Percentiles rank a stretch among this genome's conserved stretches.
These are phyloP conservation scores for Cryptosporidium bovis DNA, from an alignment of 169 alveolate species.

Conservation along the genomic window DNA sequence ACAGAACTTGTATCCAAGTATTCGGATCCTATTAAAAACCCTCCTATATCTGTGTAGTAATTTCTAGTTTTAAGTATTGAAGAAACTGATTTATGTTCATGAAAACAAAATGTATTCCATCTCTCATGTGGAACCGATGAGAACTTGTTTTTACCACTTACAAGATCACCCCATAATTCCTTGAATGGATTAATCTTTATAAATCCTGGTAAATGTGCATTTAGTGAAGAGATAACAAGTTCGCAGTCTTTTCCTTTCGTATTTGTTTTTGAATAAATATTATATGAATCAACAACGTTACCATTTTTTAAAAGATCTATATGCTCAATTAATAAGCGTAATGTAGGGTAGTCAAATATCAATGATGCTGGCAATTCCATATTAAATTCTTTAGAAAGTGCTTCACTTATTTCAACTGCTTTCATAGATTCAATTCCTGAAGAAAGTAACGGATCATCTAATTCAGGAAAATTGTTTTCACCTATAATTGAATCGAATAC, in stretches of 20 bases:
- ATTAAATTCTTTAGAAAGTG: slow-evolving; percentile 78
- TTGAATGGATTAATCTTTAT: slow-evolving; percentile 8
- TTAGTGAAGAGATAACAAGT: slow-evolving; percentile 20
- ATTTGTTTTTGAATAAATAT: neutral
- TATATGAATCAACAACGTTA: neutral
- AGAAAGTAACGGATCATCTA: slow-evolving; percentile 79
- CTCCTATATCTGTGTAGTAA: slow-evolving; percentile 64
- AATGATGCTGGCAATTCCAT: slow-evolving; percentile 78
- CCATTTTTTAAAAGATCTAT: slow-evolving; percentile 45
- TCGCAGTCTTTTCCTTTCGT: neutral
- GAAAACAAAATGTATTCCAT: slow-evolving; percentile 52
- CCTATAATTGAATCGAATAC: slow-evolving; percentile 45
- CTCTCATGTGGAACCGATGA: slow-evolving; percentile 63
- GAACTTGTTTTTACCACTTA: neutral
- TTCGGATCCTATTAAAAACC: slow-evolving; percentile 46
- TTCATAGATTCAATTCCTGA: slow-evolving; percentile 85
- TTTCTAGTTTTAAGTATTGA: slow-evolving; percentile 13
- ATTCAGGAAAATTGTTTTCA: slow-evolving; percentile 36
- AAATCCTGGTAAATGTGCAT: slow-evolving; percentile 67
- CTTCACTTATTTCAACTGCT: slow-evolving; percentile 86
- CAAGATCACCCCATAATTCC: slow-evolving; percentile 34
- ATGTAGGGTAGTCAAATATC: slow-evolving; percentile 78
- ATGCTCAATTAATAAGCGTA: slow-evolving; percentile 76
- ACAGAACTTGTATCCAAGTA: slow-evolving; percentile 11
- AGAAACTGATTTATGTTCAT: slow-evolving; percentile 26